Percentiles rank a stretch among this genome's conserved stretches.
phyloP scores from a whole-genome alignment of 371 early-diverging fungal species.

The Rhizomucor pusillus region DNA sequence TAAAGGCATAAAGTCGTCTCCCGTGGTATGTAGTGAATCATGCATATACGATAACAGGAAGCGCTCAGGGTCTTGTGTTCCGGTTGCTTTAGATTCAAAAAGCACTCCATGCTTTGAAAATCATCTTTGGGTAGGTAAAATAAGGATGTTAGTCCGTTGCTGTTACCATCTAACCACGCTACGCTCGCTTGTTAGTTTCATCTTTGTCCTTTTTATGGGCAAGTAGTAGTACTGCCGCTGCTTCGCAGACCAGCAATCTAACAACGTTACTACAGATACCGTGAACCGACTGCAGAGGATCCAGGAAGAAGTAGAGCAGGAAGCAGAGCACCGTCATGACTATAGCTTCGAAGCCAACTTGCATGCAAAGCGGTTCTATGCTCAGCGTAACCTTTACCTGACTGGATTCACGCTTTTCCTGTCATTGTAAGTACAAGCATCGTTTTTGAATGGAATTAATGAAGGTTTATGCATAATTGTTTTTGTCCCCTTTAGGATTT shows the following conservation, averaged over 20 bases:
- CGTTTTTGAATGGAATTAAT: too few relatives aligned
- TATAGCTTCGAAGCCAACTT: conserved; percentile 58
- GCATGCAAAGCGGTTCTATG: conserved; percentile 77
- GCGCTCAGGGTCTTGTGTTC: too few relatives aligned
- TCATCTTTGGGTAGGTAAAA: conserved; percentile 59
- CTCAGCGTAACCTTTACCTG: conserved; percentile 88
- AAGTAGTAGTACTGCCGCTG: conserved; percentile 2
- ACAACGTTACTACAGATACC: conserved; percentile 45
- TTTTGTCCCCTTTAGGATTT: conserved; percentile 54
- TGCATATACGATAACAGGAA: too few relatives aligned
- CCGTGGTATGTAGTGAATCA: conserved; percentile 35
- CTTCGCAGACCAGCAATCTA: not conserved
- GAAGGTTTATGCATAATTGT: not conserved
- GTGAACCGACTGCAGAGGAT: conserved; percentile 67
- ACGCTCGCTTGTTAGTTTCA: too few relatives aligned
- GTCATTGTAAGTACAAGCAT: conserved; percentile 74
- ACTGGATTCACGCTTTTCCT: conserved; percentile 88
- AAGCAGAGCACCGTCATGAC: conserved; percentile 33
- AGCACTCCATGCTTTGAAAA: conserved; percentile 51
- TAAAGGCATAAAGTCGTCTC: conserved; percentile 47
- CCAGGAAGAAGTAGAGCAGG: conserved; percentile 34
- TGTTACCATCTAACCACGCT: too few relatives aligned
- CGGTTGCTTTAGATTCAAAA: conserved; percentile 36
- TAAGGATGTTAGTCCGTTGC: not conserved
- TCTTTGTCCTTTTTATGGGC: conserved; percentile 66